Evolutionary conservation across 345 rosid species (phyloP).

Genomic region (Melaleuca alternifolia): DNA sequence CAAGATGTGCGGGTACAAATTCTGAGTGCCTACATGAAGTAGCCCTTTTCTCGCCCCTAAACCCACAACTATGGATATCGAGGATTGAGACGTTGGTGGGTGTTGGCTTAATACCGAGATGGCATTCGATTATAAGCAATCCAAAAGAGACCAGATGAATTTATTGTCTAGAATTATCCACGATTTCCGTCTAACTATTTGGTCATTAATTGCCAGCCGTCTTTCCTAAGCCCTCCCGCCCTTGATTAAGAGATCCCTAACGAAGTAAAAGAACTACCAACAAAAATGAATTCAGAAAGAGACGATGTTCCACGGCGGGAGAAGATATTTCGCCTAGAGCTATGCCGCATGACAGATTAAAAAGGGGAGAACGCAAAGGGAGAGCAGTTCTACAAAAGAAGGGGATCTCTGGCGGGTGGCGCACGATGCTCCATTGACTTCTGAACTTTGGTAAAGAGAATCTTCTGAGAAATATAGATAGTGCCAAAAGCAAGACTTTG

Average conservation of each 20-base stretch:
- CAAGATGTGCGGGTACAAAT: neutral
- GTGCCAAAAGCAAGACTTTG: neutral
- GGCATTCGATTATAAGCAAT: neutral
- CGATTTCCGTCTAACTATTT: accelerated
- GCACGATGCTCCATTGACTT: neutral
- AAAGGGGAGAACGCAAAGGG: too few relatives aligned
- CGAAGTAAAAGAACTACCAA: neutral
- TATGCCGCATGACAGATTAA: too few relatives aligned
- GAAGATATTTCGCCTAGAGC: neutral
- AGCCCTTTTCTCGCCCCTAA: neutral
- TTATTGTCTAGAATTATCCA: accelerated
- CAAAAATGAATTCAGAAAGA: neutral
- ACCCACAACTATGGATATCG: neutral
- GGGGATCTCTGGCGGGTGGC: too few relatives aligned
- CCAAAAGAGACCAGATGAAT: neutral
- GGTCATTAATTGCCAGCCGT: too few relatives aligned
- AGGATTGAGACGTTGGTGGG: accelerated
- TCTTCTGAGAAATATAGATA: neutral
- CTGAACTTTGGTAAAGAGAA: neutral
- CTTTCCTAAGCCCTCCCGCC: accelerated
- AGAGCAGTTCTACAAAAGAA: too few relatives aligned
- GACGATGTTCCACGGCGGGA: too few relatives aligned
- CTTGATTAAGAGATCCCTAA: neutral
- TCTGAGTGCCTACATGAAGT: neutral
- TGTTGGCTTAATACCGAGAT: neutral